phyloP scores from a whole-genome alignment of 139 green algal genomes.

The Chlamydomonas sphaeroides region DNA sequence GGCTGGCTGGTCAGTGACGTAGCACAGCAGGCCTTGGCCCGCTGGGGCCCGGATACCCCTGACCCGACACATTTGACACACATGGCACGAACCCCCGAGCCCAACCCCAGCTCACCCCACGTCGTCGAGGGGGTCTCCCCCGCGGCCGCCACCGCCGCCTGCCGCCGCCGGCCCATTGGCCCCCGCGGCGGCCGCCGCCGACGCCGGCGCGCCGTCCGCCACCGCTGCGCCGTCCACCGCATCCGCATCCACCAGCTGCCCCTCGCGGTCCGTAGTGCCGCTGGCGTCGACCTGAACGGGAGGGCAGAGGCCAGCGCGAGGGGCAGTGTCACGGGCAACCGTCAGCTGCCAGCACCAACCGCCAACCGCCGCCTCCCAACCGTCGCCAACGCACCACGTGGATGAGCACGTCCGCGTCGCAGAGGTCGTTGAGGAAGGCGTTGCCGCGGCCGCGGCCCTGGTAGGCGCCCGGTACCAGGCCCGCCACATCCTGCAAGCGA shows the following conservation, averaged over 20 bases:
- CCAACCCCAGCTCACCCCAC: too few species aligned
- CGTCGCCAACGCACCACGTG: slow-evolving; percentile 31
- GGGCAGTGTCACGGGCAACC: too few species aligned
- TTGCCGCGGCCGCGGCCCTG: slow-evolving; percentile 65
- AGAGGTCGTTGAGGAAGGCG: slow-evolving; percentile 71
- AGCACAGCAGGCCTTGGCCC: too few species aligned
- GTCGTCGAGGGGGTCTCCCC: slow-evolving; percentile 54
- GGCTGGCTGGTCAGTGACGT: too few species aligned
- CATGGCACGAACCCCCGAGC: too few species aligned
- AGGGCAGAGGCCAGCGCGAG: too few species aligned
- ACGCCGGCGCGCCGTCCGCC: background rate
- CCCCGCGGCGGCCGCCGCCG: background rate
- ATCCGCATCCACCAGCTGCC: slow-evolving; percentile 27
- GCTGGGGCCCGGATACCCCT: too few species aligned
- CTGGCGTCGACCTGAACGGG: slow-evolving; percentile 44
- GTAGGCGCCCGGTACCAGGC: slow-evolving; percentile 65
- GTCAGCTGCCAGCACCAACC: background rate
- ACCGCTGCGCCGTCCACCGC: background rate
- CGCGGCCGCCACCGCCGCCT: too few species aligned
- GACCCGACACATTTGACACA: too few species aligned
- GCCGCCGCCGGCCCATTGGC: background rate
- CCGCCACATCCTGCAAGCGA: slow-evolving; percentile 59
- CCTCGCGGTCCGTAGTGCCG: slow-evolving; percentile 59
- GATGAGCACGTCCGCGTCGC: slow-evolving; percentile 60
- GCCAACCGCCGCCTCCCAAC: background rate